phyloP scores from a whole-genome alignment of 176 grass and related monocot species.

The Tillandsia leiboldiana region DNA sequence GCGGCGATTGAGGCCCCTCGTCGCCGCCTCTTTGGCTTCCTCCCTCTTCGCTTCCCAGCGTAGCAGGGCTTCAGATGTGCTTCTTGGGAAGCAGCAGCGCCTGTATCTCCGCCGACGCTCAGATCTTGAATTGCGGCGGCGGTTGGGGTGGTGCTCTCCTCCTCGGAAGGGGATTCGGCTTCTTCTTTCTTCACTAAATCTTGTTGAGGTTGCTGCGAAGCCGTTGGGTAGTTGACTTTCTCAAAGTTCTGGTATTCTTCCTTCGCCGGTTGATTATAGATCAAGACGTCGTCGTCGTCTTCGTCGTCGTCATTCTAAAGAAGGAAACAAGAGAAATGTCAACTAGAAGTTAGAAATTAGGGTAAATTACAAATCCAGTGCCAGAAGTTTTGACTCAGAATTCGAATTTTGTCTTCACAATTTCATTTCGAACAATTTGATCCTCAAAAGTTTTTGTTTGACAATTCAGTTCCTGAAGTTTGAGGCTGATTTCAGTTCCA shows the following conservation, averaged over 20 bases:
- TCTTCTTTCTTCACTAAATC: slow-evolving; percentile 47
- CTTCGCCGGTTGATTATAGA: slow-evolving; percentile 71
- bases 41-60: slow-evolving; percentile 49
- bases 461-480: too few species aligned
- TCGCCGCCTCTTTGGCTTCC: slow-evolving; percentile 37
- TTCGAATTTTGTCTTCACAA: too few species aligned
- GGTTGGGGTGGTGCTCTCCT: slow-evolving; percentile 42
- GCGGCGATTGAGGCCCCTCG: not conserved
- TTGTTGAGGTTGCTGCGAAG: slow-evolving; percentile 23
- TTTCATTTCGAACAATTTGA: too few species aligned
- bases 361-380: not conserved
- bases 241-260: slow-evolving; percentile 71
- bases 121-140: slow-evolving; percentile 14
- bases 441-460: too few species aligned
- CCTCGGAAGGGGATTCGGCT: slow-evolving; percentile 31
- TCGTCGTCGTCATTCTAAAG: slow-evolving; percentile 72
- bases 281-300: slow-evolving; percentile 67
- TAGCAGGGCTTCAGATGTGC: slow-evolving; percentile 43
- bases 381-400: too few species aligned
- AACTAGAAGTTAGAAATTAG: not conserved
- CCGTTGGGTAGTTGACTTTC: slow-evolving; percentile 36
- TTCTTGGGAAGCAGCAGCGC: slow-evolving; percentile 25
- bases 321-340: slow-evolving; percentile 12
- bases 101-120: slow-evolving; percentile 24
- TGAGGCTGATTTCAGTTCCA: too few species aligned